Evolutionary conservation across 768 basidiomycete species (phyloP).

Genomic region (Brasilioporus rufonigricans): DNA sequence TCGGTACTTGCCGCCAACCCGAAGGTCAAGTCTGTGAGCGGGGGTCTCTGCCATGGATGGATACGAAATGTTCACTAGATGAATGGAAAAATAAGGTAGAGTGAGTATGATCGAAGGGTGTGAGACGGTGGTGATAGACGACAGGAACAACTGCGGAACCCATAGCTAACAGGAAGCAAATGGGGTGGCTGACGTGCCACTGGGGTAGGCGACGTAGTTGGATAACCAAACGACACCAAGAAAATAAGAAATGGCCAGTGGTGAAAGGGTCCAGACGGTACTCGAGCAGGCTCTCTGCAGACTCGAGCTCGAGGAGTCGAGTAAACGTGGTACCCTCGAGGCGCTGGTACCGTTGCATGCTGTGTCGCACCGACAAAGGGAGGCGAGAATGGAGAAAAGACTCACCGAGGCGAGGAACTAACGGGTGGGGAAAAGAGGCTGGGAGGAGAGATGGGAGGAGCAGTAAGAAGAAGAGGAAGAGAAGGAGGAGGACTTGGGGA

Average conservation of each 20-base stretch:
- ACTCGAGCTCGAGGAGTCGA: conserved; percentile 6
- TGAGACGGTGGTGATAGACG: conserved; percentile 21
- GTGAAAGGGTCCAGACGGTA: conserved; percentile 4
- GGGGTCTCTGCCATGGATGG: conserved; percentile 70
- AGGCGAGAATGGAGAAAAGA: conserved; percentile 3
- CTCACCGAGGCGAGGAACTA: conserved; percentile 24
- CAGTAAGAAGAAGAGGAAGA: conserved; percentile 31
- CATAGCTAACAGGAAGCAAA: conserved; percentile 29
- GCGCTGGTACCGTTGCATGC: conserved; percentile 17
- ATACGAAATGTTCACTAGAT: conserved; percentile 10
- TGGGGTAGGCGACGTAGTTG: conserved; percentile 2
- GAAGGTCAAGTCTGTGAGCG: conserved; percentile 73
- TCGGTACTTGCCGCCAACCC: conserved; percentile 93
- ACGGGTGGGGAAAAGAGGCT: conserved; percentile 11
- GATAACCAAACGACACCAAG: background rate
- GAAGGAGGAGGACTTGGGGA: conserved; percentile 31
- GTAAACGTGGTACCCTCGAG: conserved; percentile 32
- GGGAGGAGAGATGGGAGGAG: conserved; percentile 26
- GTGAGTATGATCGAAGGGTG: conserved; percentile 14
- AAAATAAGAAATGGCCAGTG: background rate
- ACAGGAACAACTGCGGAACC: conserved; percentile 31
- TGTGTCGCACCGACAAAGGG: conserved; percentile 5
- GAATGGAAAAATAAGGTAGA: conserved; percentile 2
- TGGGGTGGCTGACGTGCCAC: conserved; percentile 36
- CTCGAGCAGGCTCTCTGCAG: background rate